Evolutionary conservation across 345 rosid genomes (phyloP), one percentile per base, ranked within the genome.

Genomic region (Schrenkiella parvula): DNA sequence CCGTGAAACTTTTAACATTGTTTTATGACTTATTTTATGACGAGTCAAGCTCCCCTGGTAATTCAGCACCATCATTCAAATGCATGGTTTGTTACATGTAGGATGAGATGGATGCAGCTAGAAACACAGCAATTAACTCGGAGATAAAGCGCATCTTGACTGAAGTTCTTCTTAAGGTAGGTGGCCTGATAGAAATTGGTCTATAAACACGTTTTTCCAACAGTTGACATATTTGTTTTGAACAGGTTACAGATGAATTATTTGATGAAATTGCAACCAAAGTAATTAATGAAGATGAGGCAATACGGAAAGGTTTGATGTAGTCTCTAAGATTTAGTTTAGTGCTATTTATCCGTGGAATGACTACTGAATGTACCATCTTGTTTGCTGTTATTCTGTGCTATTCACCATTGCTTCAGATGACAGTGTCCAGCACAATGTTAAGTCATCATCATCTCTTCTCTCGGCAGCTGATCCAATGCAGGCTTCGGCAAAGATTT

Each of bases 241-340:
- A 76, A 63, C 80, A 95, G 98, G 99, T 95, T 65, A 95, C 98
- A 41, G 92, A 95, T 82, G 97, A 88, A 74, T 80, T 95, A 35
- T 92, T 90, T 82, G 91, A 82, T 84, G 98, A 95, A 86, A 95
- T 95, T 80, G 99, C 98, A 1, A 87, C 86, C 32, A 88, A 92
- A 78, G 91, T 95, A 73, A 86, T 95, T 48, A 66, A 76, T 53
- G 99, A 92, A 80, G 98, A 92, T 78, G 86, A 84, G 78, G 66
- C 59, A 26, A 63, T 56, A 18, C 68, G 64, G 71, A 90, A 86
- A 81, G 92, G 98, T 89, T 78, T 76, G 66, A 50, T 48, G 38
- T 56, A 26, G 22, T 56, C 60, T 28, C 51, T 37, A 25, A 63
- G 68, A 53, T 66, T 39, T n/a, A 51, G 68, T 35, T 25, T 28